Conservation (phyloP, 176 grass and related monocot genomes). For the Cocos nucifera region DNA sequence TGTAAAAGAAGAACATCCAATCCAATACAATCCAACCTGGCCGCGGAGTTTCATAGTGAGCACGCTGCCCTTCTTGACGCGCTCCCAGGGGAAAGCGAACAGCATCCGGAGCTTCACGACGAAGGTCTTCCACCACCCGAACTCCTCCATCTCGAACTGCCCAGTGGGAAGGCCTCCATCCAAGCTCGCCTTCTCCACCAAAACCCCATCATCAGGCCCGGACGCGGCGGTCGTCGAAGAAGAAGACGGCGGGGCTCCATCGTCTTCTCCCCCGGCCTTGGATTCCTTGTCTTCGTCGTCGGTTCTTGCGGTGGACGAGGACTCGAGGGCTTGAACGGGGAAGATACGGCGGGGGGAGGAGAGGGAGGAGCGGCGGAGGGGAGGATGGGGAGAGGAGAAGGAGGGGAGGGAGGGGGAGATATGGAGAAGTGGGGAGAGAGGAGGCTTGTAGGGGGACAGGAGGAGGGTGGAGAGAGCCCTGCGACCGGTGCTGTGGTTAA, state of each 20-base stretch:
- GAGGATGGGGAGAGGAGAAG: not conserved
- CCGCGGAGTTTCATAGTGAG: constrained; percentile 78
- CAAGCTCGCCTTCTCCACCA: constrained; percentile 22
- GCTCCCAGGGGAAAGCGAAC: constrained; percentile 65
- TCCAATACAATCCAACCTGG: constrained; percentile 26
- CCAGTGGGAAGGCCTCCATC: constrained; percentile 40
- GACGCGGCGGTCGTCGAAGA: constrained; percentile 10
- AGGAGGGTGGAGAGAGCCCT: constrained; percentile 9
- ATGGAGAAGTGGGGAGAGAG: constrained; percentile 9
- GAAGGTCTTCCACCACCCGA: constrained; percentile 37
- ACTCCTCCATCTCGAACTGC: constrained; percentile 64
- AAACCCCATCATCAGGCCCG: constrained; percentile 12
- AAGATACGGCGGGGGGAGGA: not conserved
- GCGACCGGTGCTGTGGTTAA: too few relatives aligned
- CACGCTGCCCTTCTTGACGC: constrained; percentile 71
- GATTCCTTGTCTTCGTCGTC: not conserved
- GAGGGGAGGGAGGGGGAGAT: constrained; percentile 16
- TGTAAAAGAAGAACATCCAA: too few relatives aligned
- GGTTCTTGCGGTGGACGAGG: not conserved
- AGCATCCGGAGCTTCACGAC: constrained; percentile 31
- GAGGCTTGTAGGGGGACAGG: constrained; percentile 17
- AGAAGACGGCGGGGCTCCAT: not conserved
- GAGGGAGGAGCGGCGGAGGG: not conserved
- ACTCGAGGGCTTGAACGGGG: constrained; percentile 4
- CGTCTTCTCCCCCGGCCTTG: not conserved